Base-by-base conservation (phyloP, 2,329 filamentous ascomycete species). In the Bretziella fagacearum region DNA sequence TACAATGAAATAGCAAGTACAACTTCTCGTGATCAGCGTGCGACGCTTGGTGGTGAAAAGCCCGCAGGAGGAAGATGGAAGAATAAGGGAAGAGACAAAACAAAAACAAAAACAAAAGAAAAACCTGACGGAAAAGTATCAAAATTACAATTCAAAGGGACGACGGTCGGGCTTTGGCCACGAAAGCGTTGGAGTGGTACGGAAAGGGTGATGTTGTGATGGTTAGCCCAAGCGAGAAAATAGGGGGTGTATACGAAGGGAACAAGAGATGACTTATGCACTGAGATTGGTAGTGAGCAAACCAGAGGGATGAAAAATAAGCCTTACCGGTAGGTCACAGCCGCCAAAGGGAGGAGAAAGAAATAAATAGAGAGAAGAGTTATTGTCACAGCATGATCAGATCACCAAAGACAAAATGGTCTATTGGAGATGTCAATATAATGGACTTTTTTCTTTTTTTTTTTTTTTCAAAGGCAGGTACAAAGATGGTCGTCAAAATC, bases 191-290 rank as follows among this genome's bases (percentile, higher is more conserved):
- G 11, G 17, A 39, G 18, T 39, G 20, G 18, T 22, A 39, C 35
- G 20, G 35, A 39, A 39, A 23, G 35, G 15, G 15, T 22, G n/a
- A 18, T 39, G 35, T 25, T 22, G 18, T 39, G 35, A 20, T n/a
- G 23, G 35, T 39, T 20, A 39, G 18, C 27, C 27, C 35, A 39
- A 39, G 35, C 35, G 35, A 39, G 17, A 39, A 20, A 39, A 36
- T 36, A 36, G 33, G 35, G 35, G 35, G 15, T 18, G 7, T 11
- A 39, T 39, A 39, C 35, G 35, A 23, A 39, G 15, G 35, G 23
- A 20, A n/a, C 4, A 22, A 17, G 6, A 22, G 23, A 22, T 17
- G 17, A 13, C 20, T 20, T 39, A 39, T 39, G 35, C 35, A 22
- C 8, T 20, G 18, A 39, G n/a, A 39, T 39, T 39, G 18, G 15